phyloP scores from a whole-genome alignment of 2,329 filamentous ascomycete genomes.

The Fusarium kyushuense region DNA sequence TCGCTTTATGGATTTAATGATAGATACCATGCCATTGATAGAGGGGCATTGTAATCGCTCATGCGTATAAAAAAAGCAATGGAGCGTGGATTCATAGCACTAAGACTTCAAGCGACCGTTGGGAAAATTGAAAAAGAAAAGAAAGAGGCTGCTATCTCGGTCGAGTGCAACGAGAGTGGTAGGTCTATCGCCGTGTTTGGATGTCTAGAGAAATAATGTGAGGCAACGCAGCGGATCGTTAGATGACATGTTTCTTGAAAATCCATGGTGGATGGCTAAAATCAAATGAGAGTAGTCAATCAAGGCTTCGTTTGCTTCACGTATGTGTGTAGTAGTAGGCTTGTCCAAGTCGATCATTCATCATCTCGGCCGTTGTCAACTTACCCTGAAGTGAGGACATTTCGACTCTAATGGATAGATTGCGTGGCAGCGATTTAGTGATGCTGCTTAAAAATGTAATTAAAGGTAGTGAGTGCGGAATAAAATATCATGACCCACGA shows the following conservation, averaged over 20 bases:
- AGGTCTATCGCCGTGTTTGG: neutral
- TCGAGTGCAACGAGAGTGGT: neutral
- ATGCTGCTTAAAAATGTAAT: neutral
- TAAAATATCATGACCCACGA: accelerated
- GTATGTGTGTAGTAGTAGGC: too few species aligned
- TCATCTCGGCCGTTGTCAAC: neutral
- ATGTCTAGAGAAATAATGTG: neutral
- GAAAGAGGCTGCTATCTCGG: neutral
- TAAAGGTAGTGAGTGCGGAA: neutral
- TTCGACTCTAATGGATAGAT: neutral
- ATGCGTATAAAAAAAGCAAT: neutral
- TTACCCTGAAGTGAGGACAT: neutral
- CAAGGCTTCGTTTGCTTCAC: too few species aligned
- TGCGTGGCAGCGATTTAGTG: neutral
- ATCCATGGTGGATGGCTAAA: neutral
- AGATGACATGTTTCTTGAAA: neutral
- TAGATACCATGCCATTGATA: neutral
- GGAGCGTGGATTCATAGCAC: neutral
- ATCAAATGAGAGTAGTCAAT: neutral
- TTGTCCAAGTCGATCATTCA: too few species aligned
- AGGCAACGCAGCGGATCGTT: neutral
- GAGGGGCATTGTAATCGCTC: neutral
- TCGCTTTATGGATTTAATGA: neutral
- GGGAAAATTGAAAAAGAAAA: neutral
- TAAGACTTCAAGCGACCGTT: neutral